Base-by-base conservation (phyloP, 495 filamentous ascomycete species). In the Astrocystis sublimbata region DNA sequence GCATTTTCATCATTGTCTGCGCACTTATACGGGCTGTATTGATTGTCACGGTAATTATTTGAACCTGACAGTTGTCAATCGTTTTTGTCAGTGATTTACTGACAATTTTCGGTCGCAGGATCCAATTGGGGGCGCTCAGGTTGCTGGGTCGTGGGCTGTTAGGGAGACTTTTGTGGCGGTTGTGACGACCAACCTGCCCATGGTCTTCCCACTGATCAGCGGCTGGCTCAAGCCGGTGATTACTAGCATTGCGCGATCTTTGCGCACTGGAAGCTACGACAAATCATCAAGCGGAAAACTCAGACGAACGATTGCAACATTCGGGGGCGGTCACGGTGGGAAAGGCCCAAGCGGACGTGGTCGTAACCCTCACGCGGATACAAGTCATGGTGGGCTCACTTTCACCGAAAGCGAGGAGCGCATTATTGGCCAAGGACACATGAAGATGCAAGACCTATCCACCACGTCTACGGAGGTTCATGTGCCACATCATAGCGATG, bases 111-210 rank as follows among this genome's bases (percentile, higher is more conserved):
- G 2, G 13, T 49, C 17, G 31, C 40, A 82, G 79, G 74, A 79
- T 33, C 76, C 78, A 2, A 61, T 74, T 31, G 69, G 79, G 23
- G 81, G 81, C 40, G 80, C 80, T n/a, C 67, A 79, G 38, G 66
- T 76, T 1, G 78, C 79, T 12, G 76, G 77, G 23, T 75, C 74
- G 41, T 84, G 81, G 82, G 79, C 79, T 8, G 80, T 79, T 0
- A 76, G 82, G 6, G 82, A 83, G 56, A 77, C 80, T 21, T 83
- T 84, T 54, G 81, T 81, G 43, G 75, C 80, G 12, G 78, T 82
- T 6, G 63, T 83, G 17, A 83, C 77, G 1, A 81, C 78, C 43
- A 83, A 83, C 64, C 73, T 84, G 0, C 82, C 81, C 4, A 81
- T 83, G 78, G 65, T 84, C 12, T 83, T 83, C 74, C 80, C 81